Evolutionary conservation across 1,139 yeast species (phyloP), one percentile per base, ranked within the genome.

Genomic region (Spencermartinsiella ligniputridi): DNA sequence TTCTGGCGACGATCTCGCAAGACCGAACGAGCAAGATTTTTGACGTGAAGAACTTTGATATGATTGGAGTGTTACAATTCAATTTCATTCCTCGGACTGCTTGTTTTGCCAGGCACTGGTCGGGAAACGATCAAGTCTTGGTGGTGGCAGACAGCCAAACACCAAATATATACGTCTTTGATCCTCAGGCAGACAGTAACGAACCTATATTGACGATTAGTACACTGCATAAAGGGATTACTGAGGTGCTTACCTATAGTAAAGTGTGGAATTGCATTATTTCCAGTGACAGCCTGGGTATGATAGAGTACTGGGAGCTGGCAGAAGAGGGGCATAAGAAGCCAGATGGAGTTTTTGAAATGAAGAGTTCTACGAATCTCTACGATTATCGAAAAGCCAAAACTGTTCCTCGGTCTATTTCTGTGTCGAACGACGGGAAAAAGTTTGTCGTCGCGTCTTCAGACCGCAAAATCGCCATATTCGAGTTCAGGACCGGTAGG

Each of bases 251-350:
- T 12, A 53, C 50, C 1, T 73, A 56, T 57, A 68, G 67, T 46
- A 30, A 54, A 2, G 52, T 49, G 37, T 57, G 60, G 43, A 53
- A 65, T 19, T 67, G 71, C 46, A 60, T 67, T n/a, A 55, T 75
- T 2, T 67, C 75, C 1, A 52, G 60, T 2, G 79, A 75, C 49
- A 48, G 44, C 2, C 51, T 54, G 19, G 78, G 79, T 1, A 64
- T 71, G 55, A 52, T 75, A 9, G 79, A 75, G 55, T 69, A 71
- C 47, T 75, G 79, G 79, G 50, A 44, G 22, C 15, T 27, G 8
- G 65, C 61, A 1, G 47, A 46, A 1, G 55, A 61, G 9, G 47
- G 45, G 3, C 52, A 47, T 27, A 49, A 52, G 20, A 41, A 52
- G 41, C 60, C 63, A 3, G 43, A 39, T 17, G 46, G 47, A 13